These are phyloP conservation scores for Lumnitzera littorea DNA, from an alignment of 345 rosid species.

Conservation along the genomic window DNA sequence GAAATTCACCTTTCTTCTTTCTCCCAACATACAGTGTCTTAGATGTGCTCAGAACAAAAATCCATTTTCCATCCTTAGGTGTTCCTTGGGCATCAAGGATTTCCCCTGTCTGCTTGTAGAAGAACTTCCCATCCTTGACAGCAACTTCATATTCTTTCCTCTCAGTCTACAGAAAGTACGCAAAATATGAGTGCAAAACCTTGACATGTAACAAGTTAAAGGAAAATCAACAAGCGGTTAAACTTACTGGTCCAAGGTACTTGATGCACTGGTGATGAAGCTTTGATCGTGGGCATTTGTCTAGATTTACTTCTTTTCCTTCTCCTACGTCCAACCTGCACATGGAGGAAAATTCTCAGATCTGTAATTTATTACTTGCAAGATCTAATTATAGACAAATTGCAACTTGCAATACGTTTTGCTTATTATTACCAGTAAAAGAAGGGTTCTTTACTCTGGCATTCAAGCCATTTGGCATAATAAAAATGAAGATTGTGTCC, in stretches of 20 bases:
- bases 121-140: constrained; percentile 59
- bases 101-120: constrained; percentile 55
- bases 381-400: constrained; percentile 4
- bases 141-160: constrained; percentile 74
- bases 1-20: constrained; percentile 79
- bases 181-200: constrained; percentile 6
- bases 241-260: constrained; percentile 85
- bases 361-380: constrained; percentile 3
- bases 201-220: neutral
- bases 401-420: constrained; percentile 1
- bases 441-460: constrained; percentile 91
- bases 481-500: constrained; percentile 91
- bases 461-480: constrained; percentile 67
- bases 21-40: constrained; percentile 65
- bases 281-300: constrained; percentile 61
- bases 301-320: constrained; percentile 79
- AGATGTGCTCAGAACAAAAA: constrained; percentile 80
- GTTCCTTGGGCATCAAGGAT: constrained; percentile 44
- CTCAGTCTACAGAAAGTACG: constrained; percentile 51
- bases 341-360: constrained; percentile 1
- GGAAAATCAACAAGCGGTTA: neutral
- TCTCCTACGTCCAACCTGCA: constrained; percentile 96
- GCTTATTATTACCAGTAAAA: constrained; percentile 76
- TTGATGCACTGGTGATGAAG: constrained; percentile 89
- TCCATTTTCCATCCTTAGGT: constrained; percentile 64